Base-by-base conservation (phyloP, 2,329 filamentous ascomycete species). In the Allantophomopsis lycopodina region DNA sequence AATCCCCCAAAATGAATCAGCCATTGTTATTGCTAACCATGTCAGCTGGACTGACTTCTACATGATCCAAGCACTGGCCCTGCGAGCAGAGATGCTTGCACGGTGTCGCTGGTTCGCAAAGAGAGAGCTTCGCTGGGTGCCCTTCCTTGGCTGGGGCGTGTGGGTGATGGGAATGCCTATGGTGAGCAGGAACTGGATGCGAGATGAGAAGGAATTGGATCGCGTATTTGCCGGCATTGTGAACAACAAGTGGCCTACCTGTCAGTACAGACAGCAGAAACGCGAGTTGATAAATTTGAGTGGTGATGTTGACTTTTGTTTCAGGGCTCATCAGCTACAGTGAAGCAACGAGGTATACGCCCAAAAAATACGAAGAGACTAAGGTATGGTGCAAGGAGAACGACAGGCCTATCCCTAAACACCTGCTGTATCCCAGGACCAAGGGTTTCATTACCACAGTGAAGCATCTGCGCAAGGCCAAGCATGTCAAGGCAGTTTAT, bases 91-190 rank as follows among this genome's bases (percentile, higher is more conserved):
- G 40, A 79, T 79, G 76, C 63, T 79, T 7, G 62, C 68, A n/a
- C 62, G 70, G 38, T 76, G 70, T 50, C 66, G 72, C 20, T 79
- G 73, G 62, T 77, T 79, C 52, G 69, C 73, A 41, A 79, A 78
- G 57, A 64, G 66, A 42, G 65, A 76, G 53, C 60, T 79, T 42
- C 65, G 65, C 43, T 63, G 65, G 57, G 68, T 79, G 11, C 74
- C 73, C 4, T 70, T 79, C 43, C 60, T 78, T 7, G 73, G 74
- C 14, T 78, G 73, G 74, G 75, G 72, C 2, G 60, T 79, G 28
- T 76, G 72, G 73, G 73, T 68, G 3, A 74, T 78, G 64, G 71
- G 73, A 2, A 76, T 79, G 71, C 74, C 73, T 6, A 62, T 79
- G 56, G 71, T 78, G 16, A 74, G 64, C 49, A 60, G 74, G 39